Conservation (phyloP, 1,284 basidiomycete species). For the Trametes polyzona region DNA sequence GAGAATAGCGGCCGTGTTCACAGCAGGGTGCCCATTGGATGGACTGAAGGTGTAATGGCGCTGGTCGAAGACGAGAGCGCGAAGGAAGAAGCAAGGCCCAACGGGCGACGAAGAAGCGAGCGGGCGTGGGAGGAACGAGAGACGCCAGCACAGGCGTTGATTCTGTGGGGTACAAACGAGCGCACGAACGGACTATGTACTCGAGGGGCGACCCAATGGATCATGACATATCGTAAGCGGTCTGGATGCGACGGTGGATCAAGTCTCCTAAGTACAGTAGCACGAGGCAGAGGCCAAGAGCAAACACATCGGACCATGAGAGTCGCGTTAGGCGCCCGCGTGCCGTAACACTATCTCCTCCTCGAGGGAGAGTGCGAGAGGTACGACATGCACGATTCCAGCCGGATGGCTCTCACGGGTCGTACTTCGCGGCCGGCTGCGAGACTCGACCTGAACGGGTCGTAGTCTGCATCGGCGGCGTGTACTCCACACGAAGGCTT, state of each 20-base stretch:
- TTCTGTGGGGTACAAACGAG: not conserved
- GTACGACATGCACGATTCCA: not conserved
- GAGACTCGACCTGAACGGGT: not conserved
- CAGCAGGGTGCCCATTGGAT: too few relatives aligned
- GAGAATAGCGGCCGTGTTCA: too few relatives aligned
- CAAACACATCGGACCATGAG: too few relatives aligned
- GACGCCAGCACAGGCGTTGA: not conserved
- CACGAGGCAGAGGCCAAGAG: too few relatives aligned
- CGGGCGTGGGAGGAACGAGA: too few relatives aligned
- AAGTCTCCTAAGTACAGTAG: too few relatives aligned
- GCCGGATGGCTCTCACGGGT: not conserved
- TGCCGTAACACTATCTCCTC: constrained; percentile 13
- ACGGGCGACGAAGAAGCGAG: not conserved
- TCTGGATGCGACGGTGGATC: too few relatives aligned
- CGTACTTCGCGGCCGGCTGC: not conserved
- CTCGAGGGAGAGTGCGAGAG: constrained; percentile 2
- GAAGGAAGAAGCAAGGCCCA: not conserved
- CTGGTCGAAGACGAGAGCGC: not conserved
- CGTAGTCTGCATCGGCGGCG: not conserved
- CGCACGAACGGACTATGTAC: not conserved
- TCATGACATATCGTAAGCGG: too few relatives aligned
- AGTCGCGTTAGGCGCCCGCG: too few relatives aligned
- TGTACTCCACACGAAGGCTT: not conserved
- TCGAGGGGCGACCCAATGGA: too few relatives aligned
- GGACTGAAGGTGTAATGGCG: not conserved